Evolutionary conservation across 352 stramenopile genomes (phyloP), one percentile per base, ranked within the genome.

Genomic region (Blastocystis sp.): DNA sequence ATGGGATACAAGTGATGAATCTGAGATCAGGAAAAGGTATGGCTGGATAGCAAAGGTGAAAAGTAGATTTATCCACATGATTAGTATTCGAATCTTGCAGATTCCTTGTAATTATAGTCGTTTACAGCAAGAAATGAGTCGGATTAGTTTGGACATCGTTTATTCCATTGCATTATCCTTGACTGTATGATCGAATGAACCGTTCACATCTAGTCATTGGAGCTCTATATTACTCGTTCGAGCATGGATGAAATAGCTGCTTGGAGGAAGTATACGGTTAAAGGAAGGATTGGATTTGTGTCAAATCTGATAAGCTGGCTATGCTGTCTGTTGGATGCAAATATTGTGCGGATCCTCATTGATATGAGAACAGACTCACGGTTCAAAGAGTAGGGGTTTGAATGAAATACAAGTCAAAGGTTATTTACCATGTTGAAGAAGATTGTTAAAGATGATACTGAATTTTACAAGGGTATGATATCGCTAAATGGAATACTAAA

Each of bases 401-500:
- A 23, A 20, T 11, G 18, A n/a, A 13, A 54, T 8, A 11, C 68
- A 29, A 66, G 15, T 9, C 3, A 47, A 37, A 84, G 73, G 29
- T 20, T 84, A 7, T 23, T 84, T 3, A 23, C 5, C 23, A 37
- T 68, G n/a, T 23, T 84, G 47, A n/a, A 47, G 23, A 50, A 18
- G 53, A 26, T 66, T 8, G 20, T 45, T 2, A 23, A 68, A 29
- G 20, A 45, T 9, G 73, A 84, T 29, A 41, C 50, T 3, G 53
- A 84, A 18, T 11, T 84, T 15, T 84, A 84, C 50, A 50, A 39
- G 50, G 26, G 55, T n/a, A 23, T 84, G 50, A 7, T 84, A 6
- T 26, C 73, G 8, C 13, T 84, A 18, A 68, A 68, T n/a, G 73
- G 73, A 29, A 37, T 84, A 13, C 11, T 66, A 7, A 39, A 41